Evolutionary conservation across 176 grass and related monocot species (phyloP).

Genomic region (Aegilops longissima): DNA sequence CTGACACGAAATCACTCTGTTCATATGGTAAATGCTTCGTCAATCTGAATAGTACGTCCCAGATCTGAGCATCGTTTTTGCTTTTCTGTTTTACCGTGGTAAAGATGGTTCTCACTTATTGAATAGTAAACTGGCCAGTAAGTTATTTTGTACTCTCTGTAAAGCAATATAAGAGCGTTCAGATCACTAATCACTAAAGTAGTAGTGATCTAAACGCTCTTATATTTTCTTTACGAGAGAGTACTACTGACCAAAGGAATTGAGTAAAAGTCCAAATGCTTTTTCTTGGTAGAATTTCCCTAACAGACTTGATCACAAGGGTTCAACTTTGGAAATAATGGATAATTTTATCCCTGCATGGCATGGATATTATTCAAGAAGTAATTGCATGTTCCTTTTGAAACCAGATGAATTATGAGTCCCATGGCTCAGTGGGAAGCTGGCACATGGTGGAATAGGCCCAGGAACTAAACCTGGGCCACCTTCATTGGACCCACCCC

Average conservation of each 20-base stretch:
- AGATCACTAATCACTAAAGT: too few relatives aligned
- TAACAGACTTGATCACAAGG: not conserved
- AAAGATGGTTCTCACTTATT: not conserved
- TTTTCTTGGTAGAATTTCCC: not conserved
- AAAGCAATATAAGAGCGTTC: too few relatives aligned
- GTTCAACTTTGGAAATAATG: not conserved
- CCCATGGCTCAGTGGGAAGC: slow-evolving; percentile 14
- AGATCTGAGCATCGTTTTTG: not conserved
- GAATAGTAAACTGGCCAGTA: not conserved
- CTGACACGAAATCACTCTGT: not conserved
- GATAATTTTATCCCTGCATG: not conserved
- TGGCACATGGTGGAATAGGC: slow-evolving; percentile 20
- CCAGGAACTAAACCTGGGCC: slow-evolving; percentile 23
- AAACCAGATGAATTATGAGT: not conserved
- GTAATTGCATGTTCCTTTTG: not conserved
- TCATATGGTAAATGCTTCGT: not conserved
- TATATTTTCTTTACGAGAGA: too few relatives aligned
- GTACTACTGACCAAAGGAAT: not conserved
- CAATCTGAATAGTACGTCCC: not conserved
- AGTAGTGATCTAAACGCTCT: too few relatives aligned
- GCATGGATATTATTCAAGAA: not conserved
- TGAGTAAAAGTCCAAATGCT: not conserved
- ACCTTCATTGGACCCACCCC: not conserved
- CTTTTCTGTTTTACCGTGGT: not conserved
- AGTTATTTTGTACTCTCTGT: too few relatives aligned